Evolutionary conservation across 23 red algal genomes (phyloP).

Genomic region (Gracilaria caudata): DNA sequence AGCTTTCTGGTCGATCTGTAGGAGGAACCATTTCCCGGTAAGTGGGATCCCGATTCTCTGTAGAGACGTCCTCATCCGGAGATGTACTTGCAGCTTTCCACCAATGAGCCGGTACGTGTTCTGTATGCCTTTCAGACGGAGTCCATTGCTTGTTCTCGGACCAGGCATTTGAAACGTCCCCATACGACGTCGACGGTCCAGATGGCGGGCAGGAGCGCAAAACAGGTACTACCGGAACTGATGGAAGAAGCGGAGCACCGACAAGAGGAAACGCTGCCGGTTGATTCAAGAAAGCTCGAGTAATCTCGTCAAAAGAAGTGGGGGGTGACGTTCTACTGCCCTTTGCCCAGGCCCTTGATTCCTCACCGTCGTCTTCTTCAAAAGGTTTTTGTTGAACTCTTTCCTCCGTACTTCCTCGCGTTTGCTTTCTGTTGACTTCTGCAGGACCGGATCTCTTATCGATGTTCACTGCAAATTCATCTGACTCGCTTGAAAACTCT

Average conservation of each 20-base stretch:
- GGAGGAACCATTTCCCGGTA: slow-evolving; percentile 20
- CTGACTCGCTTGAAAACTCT: slow-evolving; percentile 4
- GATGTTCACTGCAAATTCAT: background rate
- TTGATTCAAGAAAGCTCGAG: slow-evolving; percentile 66
- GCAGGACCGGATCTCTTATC: background rate
- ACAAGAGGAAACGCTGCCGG: slow-evolving; percentile 60
- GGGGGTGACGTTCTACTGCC: slow-evolving; percentile 27
- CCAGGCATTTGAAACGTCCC: slow-evolving; percentile 23
- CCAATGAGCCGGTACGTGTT: slow-evolving; percentile 2
- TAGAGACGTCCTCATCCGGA: background rate
- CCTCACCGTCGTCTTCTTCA: slow-evolving; percentile 36
- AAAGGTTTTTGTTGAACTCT: background rate
- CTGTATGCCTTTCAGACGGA: background rate
- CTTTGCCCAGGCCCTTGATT: slow-evolving; percentile 56
- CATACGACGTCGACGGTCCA: background rate
- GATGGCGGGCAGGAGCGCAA: background rate
- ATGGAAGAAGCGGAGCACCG: slow-evolving; percentile 56
- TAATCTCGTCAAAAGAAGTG: slow-evolving; percentile 64
- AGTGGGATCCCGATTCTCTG: slow-evolving; percentile 15
- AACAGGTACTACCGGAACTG: slow-evolving; percentile 47
- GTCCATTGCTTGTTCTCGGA: slow-evolving; percentile 37
- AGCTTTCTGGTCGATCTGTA: background rate
- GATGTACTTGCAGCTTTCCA: background rate
- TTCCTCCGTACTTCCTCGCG: background rate
- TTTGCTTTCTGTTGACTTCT: background rate